Evolutionary conservation across 306 rosid species (phyloP), one percentile per base, ranked within the genome.

Genomic region (Pyrus betulifolia): DNA sequence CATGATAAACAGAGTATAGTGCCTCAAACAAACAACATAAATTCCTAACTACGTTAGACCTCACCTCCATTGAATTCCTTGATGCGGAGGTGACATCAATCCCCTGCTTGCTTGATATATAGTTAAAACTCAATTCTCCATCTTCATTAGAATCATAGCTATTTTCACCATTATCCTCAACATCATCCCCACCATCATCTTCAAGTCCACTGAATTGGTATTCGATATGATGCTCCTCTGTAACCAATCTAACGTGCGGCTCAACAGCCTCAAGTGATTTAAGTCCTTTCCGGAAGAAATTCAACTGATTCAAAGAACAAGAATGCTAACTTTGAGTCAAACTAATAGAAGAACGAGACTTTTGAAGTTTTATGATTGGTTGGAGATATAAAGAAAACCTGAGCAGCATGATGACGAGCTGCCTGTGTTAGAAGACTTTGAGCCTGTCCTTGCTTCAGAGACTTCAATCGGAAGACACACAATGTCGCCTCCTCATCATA

Each of bases 371-470:
- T 68, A 78, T 77, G 73, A 80, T 57, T 69, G 70, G 17, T 67
- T 35, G 11, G 21, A 77, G 30, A 63, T 27, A 27, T 10, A 72
- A 61, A 74, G 40, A 78, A 76, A 82, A 91, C 96, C 96, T 91
- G 96, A 57, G 96, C 96, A 4, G 96, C 93, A 81, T 93, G 88
- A 84, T 91, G 98, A 69, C 96, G 98, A 76, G 92, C 93, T 84
- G 96, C 96, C 81, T 93, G 98, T 67, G 96, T 93, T 69, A 93
- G 90, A 81, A 93, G 93, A 81, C 98, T 93, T 73, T 91, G 89
- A 63, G 91, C 86, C 78, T 93, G 95, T 79, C 96, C 96, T 83
- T 93, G 94, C 84, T 93, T 93, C 78, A 93, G 80, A 64, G 96
- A 91, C 84, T 93, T 91, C 78, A 91, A 79, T 76, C 96, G 90